phyloP scores from a whole-genome alignment of 192 early-diverging fungal species.

The Umbelopsis isabellina region DNA sequence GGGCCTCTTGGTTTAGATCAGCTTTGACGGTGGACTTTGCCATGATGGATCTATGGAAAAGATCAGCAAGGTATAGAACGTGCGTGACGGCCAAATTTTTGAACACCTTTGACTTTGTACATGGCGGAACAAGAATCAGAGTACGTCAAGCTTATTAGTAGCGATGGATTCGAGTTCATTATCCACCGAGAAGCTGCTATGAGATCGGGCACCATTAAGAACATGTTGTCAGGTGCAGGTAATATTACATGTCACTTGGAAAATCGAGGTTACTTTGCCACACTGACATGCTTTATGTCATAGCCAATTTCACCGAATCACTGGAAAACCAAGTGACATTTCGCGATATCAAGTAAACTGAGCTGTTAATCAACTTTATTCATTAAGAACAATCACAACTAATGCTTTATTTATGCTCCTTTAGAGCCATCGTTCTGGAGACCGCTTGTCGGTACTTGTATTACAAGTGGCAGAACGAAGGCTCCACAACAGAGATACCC shows the following conservation, averaged over 20 bases:
- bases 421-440: constrained; percentile 87
- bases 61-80: background rate
- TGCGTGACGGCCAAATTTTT: constrained; percentile 5
- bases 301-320: constrained; percentile 91
- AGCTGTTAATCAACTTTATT: background rate
- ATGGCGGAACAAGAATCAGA: constrained; percentile 27
- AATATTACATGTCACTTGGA: background rate
- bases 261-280: background rate
- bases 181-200: constrained; percentile 87
- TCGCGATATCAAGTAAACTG: constrained; percentile 85
- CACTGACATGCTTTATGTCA: background rate
- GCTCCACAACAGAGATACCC: constrained; percentile 75
- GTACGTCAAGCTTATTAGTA: constrained; percentile 82
- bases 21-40: background rate
- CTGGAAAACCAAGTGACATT: constrained; percentile 86
- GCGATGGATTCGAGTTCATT: constrained; percentile 90
- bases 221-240: constrained; percentile 91
- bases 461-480: constrained; percentile 78
- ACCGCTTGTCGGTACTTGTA: constrained; percentile 94
- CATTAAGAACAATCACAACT: constrained; percentile 12
- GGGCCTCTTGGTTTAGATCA: background rate
- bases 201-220: constrained; percentile 91
- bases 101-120: background rate
- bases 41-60: background rate
- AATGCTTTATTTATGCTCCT: background rate